Conservation (phyloP, 768 basidiomycete species). For the Mrakia frigida region DNA sequence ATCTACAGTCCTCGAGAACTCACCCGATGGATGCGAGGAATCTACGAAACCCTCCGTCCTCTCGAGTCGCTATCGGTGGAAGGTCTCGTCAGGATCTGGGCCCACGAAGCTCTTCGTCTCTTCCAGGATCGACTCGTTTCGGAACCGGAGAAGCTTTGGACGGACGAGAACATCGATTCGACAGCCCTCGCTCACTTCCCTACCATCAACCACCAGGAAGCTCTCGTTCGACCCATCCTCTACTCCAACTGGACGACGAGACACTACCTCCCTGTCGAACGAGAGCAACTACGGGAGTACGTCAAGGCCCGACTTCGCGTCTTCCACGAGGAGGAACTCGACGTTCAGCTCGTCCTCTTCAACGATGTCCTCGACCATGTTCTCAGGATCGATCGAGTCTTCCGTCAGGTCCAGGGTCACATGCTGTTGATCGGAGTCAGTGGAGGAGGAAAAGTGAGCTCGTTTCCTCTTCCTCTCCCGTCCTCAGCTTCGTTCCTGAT, state of each 20-base stretch:
- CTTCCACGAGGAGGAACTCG: constrained; percentile 99
- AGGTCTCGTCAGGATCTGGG: constrained; percentile 94
- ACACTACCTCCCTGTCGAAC: constrained; percentile 89
- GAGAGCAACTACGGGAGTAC: constrained; percentile 87
- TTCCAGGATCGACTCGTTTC: constrained; percentile 96
- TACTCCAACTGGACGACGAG: constrained; percentile 99
- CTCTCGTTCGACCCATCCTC: constrained; percentile 79
- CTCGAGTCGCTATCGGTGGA: constrained; percentile 89
- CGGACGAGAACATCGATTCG: constrained; percentile 81
- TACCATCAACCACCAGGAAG: constrained; percentile 79
- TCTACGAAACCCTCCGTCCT: constrained; percentile 93
- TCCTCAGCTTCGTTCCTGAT: background rate
- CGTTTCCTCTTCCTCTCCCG: background rate
- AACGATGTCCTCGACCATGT: constrained; percentile 98
- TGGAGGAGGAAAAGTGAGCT: constrained; percentile 87
- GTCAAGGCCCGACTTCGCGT: constrained; percentile 92
- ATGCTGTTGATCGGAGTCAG: constrained; percentile 94
- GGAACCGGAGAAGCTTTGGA: constrained; percentile 90
- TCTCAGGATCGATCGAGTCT: constrained; percentile 93
- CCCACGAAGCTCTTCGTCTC: constrained; percentile 90
- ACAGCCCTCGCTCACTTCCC: constrained; percentile 88
- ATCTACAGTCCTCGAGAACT: constrained; percentile 98
- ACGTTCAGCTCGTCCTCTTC: constrained; percentile 95
- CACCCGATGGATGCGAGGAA: constrained; percentile 93
- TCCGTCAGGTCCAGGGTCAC: constrained; percentile 97